Evolutionary conservation across 1,284 basidiomycete genomes (phyloP), one percentile per base, ranked within the genome.

Genomic region (Mycena citricolor): DNA sequence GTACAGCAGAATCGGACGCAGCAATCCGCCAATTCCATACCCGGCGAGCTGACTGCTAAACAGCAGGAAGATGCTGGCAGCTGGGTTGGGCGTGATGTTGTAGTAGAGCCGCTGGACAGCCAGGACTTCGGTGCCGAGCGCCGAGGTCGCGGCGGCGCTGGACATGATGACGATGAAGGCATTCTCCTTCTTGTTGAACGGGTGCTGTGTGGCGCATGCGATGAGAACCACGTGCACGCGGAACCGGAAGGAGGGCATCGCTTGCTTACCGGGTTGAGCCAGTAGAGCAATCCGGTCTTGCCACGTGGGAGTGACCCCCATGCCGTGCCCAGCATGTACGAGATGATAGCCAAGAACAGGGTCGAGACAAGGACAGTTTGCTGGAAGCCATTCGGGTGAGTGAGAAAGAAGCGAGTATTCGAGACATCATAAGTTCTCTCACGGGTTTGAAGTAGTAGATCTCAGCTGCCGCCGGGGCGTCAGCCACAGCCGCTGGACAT

Each of bases 381-480:
- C 67, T 66, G n/a, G 26, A 23, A 39, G 14, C n/a, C 16, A n/a
- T 37, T 19, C 12, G 28, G 6, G 25, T n/a, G n/a, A n/a, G n/a
- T n/a, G n/a, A n/a, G n/a, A n/a, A n/a, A n/a, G n/a, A n/a, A n/a
- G n/a, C n/a, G n/a, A n/a, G n/a, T n/a, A n/a, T n/a, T n/a, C n/a
- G n/a, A n/a, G n/a, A n/a, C n/a, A n/a, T n/a, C n/a, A n/a, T n/a
- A n/a, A n/a, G n/a, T n/a, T 31, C 5, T 42, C 56, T 32, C 48
- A 63, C 66, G n/a, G 78, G 77, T 67, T 81, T 81, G 61, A 83
- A 83, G 43, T 80, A 83, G 54, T 80, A 81, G 23, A 82, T 81
- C 37, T 81, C 70, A 3, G 76, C 67, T 68, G 32, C 12, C 25
- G 37, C 42, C 32, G 23, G 7, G 42, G 21, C 26, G n/a, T n/a